A percentile compares a stretch with the other conserved stretches of the same genome.
phyloP scores from a whole-genome alignment of 768 basidiomycete species.

The Peribolospora baueri region DNA sequence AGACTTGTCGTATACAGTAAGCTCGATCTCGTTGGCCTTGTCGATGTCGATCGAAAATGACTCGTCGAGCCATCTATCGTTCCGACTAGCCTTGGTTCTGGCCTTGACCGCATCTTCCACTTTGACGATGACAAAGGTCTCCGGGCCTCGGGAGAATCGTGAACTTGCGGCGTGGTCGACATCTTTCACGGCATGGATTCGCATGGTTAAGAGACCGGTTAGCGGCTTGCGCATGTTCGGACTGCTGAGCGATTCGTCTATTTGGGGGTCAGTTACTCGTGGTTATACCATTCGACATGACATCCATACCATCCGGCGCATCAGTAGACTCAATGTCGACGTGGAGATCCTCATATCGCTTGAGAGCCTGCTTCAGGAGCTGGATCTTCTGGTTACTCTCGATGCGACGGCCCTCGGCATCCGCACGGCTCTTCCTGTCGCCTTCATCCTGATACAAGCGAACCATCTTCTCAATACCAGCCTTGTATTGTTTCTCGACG shows the following conservation, averaged over 20 bases:
- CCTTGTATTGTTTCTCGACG: slow-evolving; percentile 92
- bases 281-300: no score
- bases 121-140: slow-evolving; percentile 81
- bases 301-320: no score
- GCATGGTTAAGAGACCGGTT: slow-evolving; percentile 73
- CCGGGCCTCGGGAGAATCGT: slow-evolving; percentile 22
- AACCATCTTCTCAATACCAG: slow-evolving; percentile 97
- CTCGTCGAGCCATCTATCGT: slow-evolving; percentile 94
- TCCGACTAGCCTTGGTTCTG: slow-evolving; percentile 71
- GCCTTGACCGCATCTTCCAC: slow-evolving; percentile 87
- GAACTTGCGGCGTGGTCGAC: slow-evolving; percentile 80
- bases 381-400: slow-evolving; percentile 96
- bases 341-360: slow-evolving; percentile 85
- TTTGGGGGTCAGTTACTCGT: no score
- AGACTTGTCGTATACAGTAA: slow-evolving; percentile 75
- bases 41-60: slow-evolving; percentile 89
- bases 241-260: no score
- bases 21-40: slow-evolving; percentile 95
- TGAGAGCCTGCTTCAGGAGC: slow-evolving; percentile 68
- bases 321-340: no score
- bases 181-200: slow-evolving; percentile 70
- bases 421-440: slow-evolving; percentile 98
- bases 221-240: slow-evolving; percentile 82
- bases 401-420: slow-evolving; percentile 76
- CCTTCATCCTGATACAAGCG: slow-evolving; percentile 87